Evolutionary conservation across 2,329 filamentous ascomycete species (phyloP), one percentile per base, ranked within the genome.

Genomic region (Ciborinia camelliae): DNA sequence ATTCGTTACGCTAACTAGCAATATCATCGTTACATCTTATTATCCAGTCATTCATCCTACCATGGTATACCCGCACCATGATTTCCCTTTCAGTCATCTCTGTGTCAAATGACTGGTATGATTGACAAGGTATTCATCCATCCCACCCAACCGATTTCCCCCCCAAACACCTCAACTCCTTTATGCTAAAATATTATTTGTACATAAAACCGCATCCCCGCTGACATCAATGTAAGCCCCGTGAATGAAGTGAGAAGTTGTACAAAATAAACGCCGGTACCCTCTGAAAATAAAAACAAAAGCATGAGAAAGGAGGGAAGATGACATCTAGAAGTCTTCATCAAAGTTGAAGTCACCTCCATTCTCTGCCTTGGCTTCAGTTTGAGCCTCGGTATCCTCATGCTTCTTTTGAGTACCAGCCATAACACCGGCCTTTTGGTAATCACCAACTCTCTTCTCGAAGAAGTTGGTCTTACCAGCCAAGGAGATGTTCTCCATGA

Each of bases 381-480:
- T 76, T 63, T 80, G 79, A 54, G 77, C 71, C 26, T 75, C 72
- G 7, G 77, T 77, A 12, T 82, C 78, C 26, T 84, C 81, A 69
- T 78, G 77, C 77, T 90, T 88, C 79, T 90, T 89, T 82, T 92
- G 92, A 73, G 89, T 90, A 81, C 90, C 93, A 75, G 89, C 89
- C 92, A 99, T 96, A 79, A 99, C 94, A 83, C 95, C 95, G 45
- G 95, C 93, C 86, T 99, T 99, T 82, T 99, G 95, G 86, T 99
- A 99, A 76, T 99, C 95, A 78, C 90, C 95, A 65, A 99, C 95
- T 73, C 95, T 92, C 90, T 99, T 99, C 90, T 99, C 95, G 78
- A 99, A 99, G 87, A 99, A 99, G 88, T 99, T 99, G 78, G 95
- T 99, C 90, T 99, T 99, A 80, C 95, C 95, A 61, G 92, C 91